Conservation (phyloP, 2,329 filamentous ascomycete genomes). For the Grosmannia serpens region DNA sequence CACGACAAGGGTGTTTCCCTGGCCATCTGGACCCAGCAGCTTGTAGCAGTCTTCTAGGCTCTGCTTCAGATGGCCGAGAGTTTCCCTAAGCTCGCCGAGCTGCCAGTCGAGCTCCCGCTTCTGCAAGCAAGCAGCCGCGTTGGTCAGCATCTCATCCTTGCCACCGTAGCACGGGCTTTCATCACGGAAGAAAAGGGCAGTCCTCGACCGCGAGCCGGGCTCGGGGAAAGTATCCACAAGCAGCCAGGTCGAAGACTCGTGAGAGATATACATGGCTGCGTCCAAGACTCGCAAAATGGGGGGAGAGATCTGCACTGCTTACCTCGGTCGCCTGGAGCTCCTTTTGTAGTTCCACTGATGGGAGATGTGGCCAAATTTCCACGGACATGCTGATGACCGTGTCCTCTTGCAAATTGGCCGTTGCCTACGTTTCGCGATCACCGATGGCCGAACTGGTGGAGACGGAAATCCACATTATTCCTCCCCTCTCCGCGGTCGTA, state of each 20-base stretch:
- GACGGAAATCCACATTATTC: not conserved
- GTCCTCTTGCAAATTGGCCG: slow-evolving; percentile 7
- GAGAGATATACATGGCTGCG: not conserved
- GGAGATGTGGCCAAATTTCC: slow-evolving; percentile 45
- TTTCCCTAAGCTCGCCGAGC: slow-evolving; percentile 34
- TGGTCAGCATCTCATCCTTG: slow-evolving; percentile 16
- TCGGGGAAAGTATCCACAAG: not conserved
- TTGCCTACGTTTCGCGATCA: slow-evolving; percentile 6
- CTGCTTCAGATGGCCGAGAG: slow-evolving; percentile 38
- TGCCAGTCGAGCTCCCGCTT: slow-evolving; percentile 45
- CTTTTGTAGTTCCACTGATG: slow-evolving; percentile 36
- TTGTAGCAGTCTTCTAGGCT: slow-evolving; percentile 83
- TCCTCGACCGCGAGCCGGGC: not conserved
- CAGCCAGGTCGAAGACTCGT: not conserved
- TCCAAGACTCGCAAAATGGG: not conserved
- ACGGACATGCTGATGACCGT: slow-evolving; percentile 36
- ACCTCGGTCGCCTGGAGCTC: slow-evolving; percentile 40
- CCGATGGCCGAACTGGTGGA: not conserved
- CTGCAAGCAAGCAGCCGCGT: slow-evolving; percentile 21
- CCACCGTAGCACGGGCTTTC: not conserved
- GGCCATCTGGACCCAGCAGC: slow-evolving; percentile 72
- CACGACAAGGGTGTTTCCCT: slow-evolving; percentile 79
- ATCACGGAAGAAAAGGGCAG: not conserved
- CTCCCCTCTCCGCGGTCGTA: not conserved
- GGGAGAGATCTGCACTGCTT: slow-evolving; percentile 8